A percentile compares a stretch with the other conserved stretches of the same genome.
Conservation (phyloP, 352 stramenopile genomes). For the Phytopythium chamaehyphon region DNA sequence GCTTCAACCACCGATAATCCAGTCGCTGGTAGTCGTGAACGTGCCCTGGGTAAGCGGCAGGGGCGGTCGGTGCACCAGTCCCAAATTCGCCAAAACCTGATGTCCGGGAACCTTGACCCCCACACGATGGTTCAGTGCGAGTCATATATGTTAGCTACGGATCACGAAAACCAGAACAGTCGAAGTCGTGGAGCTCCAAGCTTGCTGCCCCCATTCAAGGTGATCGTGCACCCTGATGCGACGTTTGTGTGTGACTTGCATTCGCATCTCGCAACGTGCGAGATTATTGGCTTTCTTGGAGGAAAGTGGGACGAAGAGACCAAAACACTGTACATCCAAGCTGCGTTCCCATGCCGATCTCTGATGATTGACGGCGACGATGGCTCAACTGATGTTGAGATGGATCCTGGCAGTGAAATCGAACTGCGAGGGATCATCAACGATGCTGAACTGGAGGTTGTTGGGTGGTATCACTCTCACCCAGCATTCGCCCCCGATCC, state of each 20-base stretch:
- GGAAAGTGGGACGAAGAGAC: constrained; percentile 82
- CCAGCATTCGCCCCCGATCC: constrained; percentile 91
- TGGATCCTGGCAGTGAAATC: constrained; percentile 92
- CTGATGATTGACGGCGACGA: constrained; percentile 87
- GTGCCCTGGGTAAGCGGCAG: constrained; percentile 43
- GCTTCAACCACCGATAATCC: constrained; percentile 1
- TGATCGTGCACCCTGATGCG: constrained; percentile 88
- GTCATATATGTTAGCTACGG: constrained; percentile 44
- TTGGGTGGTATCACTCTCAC: constrained; percentile 96
- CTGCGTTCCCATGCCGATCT: constrained; percentile 90
- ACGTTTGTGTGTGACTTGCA: constrained; percentile 92
- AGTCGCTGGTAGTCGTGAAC: constrained; percentile 13
- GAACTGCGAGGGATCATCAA: constrained; percentile 88
- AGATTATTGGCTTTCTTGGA: constrained; percentile 94
- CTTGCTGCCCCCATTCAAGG: constrained; percentile 76
- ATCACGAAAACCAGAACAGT: constrained; percentile 29
- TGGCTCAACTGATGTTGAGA: constrained; percentile 93
- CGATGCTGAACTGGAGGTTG: constrained; percentile 85
- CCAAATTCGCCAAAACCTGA: constrained; percentile 74
- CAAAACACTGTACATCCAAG: constrained; percentile 90
- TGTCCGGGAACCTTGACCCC: constrained; percentile 68
- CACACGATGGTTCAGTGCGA: constrained; percentile 87
- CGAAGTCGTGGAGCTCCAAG: constrained; percentile 36
- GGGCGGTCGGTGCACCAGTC: constrained; percentile 71
- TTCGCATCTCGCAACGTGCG: constrained; percentile 88